A percentile compares a stretch with the other conserved stretches of the same genome.
Conservation (phyloP, 2,329 filamentous ascomycete species). For the Epichloe scottii region DNA sequence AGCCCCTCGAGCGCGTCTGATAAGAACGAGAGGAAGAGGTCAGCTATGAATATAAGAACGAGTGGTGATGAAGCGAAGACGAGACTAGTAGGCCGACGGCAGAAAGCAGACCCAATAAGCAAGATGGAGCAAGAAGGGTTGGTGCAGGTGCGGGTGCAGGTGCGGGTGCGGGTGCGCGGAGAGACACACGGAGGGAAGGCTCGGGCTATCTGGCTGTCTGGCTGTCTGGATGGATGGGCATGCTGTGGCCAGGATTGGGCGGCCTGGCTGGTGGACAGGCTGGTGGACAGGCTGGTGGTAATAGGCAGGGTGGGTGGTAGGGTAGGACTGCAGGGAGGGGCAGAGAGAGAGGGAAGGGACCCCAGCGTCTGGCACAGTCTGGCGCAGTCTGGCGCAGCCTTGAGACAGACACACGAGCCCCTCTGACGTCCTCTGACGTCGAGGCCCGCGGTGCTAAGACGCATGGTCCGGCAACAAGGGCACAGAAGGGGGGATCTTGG, state of each 20-base stretch:
- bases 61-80: conserved; percentile 6
- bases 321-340: not conserved
- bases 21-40: conserved; percentile 7
- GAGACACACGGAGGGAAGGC: conserved; percentile 1
- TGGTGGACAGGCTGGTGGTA: no score
- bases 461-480: not conserved
- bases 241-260: not conserved
- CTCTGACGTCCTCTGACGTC: conserved; percentile 25
- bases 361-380: not conserved
- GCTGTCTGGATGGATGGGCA: not conserved
- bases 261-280: not conserved
- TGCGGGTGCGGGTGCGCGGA: conserved; percentile 6
- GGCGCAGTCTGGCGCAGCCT: conserved; percentile 20
- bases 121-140: conserved; percentile 2
- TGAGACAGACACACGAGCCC: conserved; percentile 26
- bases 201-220: not conserved
- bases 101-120: conserved; percentile 10
- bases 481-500: not conserved
- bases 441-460: conserved; percentile 10
- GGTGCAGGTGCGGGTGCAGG: conserved; percentile 3
- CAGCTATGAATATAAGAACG: conserved; percentile 8
- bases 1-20: conserved; percentile 25
- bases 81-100: conserved; percentile 1
- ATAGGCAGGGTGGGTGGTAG: not conserved
- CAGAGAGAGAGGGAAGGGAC: not conserved